phyloP scores from a whole-genome alignment of 257 asterid genomes.

The Solanum bulbocastanum region DNA sequence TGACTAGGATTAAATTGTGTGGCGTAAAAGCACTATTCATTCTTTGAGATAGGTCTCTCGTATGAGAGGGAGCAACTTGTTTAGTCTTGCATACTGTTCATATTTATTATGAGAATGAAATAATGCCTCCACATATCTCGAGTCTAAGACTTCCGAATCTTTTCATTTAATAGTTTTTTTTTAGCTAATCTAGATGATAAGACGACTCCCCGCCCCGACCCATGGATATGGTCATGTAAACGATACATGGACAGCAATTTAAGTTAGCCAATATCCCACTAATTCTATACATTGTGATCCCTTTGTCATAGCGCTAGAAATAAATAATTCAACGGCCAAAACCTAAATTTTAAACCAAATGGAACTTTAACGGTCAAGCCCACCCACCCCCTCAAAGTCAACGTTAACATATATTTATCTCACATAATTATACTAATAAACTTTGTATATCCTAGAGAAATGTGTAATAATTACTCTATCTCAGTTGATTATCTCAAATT shows the following conservation, averaged over 20 bases:
- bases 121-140: not conserved
- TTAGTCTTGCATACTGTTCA: not conserved
- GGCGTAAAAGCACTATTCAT: too few species aligned
- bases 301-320: not conserved
- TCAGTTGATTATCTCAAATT: not conserved
- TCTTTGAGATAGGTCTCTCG: too few species aligned
- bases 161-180: not conserved
- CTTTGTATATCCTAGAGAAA: not conserved
- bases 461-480: not conserved
- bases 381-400: not conserved
- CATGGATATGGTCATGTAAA: not conserved
- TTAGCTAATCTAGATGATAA: not conserved
- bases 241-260: not conserved
- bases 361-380: not conserved
- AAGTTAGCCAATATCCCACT: not conserved
- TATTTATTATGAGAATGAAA: too few species aligned
- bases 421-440: not conserved
- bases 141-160: rapidly evolving
- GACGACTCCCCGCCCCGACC: not conserved
- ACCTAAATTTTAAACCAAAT: not conserved
- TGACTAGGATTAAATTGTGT: not conserved
- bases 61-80: not conserved
- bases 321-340: not conserved
- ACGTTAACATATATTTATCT: conserved; percentile 2
- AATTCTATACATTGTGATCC: not conserved